Evolutionary conservation across 768 basidiomycete species (phyloP).

Genomic region (Artomyces pyxidatus): DNA sequence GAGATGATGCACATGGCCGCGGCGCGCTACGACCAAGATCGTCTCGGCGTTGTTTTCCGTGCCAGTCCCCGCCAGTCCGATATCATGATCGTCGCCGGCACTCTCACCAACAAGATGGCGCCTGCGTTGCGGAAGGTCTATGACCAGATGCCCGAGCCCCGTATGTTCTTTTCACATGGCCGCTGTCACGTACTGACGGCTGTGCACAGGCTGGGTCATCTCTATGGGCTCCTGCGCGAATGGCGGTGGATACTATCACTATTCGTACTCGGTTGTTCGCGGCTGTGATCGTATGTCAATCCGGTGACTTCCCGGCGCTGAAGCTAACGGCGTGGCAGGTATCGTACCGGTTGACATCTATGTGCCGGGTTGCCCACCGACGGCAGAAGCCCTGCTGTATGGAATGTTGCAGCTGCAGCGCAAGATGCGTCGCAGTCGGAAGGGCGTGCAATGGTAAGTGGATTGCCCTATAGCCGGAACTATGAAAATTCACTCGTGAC

Average conservation of each 20-base stretch:
- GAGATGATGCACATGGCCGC: slow-evolving; percentile 99
- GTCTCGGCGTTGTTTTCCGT: slow-evolving; percentile 95
- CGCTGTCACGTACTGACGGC: background rate
- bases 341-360: slow-evolving; percentile 99
- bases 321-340: slow-evolving; percentile 34
- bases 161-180: slow-evolving; percentile 33
- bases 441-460: slow-evolving; percentile 76
- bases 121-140: slow-evolving; percentile 95
- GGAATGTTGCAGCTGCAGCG: slow-evolving; percentile 96
- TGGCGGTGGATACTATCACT: slow-evolving; percentile 95
- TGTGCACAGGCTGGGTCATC: slow-evolving; percentile 83
- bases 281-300: slow-evolving; percentile 85
- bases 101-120: slow-evolving; percentile 99
- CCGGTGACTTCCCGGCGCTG: background rate
- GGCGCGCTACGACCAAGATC: slow-evolving; percentile 96
- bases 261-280: slow-evolving; percentile 97
- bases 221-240: slow-evolving; percentile 99
- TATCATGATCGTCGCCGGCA: slow-evolving; percentile 99
- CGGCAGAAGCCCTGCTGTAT: slow-evolving; percentile 94
- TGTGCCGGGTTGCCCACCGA: slow-evolving; percentile 91
- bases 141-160: slow-evolving; percentile 98
- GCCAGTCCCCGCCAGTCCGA: slow-evolving; percentile 97
- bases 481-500: background rate
- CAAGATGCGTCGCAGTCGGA: slow-evolving; percentile 88
- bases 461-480: background rate